Evolutionary conservation across 208 protist species (phyloP).

Genomic region (Leishmania martiniquensis): DNA sequence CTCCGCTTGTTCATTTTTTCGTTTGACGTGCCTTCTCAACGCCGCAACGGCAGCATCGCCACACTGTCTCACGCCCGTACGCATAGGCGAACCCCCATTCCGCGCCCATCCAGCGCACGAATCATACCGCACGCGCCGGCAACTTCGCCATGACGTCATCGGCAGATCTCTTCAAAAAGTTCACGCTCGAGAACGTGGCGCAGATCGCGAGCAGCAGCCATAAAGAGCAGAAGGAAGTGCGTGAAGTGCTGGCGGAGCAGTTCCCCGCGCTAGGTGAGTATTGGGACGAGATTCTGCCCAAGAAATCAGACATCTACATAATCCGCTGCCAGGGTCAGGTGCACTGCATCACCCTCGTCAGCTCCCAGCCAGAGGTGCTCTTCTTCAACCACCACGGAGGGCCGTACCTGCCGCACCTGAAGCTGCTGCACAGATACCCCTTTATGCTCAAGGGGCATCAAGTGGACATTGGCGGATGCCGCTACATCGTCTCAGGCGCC

Average conservation of each 20-base stretch:
- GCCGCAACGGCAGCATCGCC: neutral
- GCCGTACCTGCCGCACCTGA: slow-evolving; percentile 95
- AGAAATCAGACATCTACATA: slow-evolving; percentile 91
- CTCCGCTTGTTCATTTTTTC: neutral
- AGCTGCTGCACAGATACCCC: slow-evolving; percentile 97
- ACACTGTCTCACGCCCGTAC: neutral
- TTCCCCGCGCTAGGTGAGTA: slow-evolving; percentile 81
- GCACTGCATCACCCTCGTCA: slow-evolving; percentile 92
- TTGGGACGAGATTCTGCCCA: slow-evolving; percentile 95
- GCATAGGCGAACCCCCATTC: neutral
- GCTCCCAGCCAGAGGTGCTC: slow-evolving; percentile 93
- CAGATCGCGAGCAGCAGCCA: slow-evolving; percentile 87
- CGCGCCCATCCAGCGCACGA: neutral
- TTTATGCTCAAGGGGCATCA: slow-evolving; percentile 95
- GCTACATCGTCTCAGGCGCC: slow-evolving; percentile 96
- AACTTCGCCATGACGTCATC: slow-evolving; percentile 32
- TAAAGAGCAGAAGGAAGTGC: slow-evolving; percentile 92
- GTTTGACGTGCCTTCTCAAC: too few relatives aligned
- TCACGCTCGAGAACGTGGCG: slow-evolving; percentile 89
- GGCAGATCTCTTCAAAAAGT: slow-evolving; percentile 90
- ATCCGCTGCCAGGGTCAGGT: slow-evolving; percentile 94
- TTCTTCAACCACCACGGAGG: slow-evolving; percentile 97
- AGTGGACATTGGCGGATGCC: slow-evolving; percentile 97
- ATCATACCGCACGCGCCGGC: neutral
- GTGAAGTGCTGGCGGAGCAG: slow-evolving; percentile 84